Base-by-base conservation (phyloP, 1,139 yeast species). In the Pichia sp. region DNA sequence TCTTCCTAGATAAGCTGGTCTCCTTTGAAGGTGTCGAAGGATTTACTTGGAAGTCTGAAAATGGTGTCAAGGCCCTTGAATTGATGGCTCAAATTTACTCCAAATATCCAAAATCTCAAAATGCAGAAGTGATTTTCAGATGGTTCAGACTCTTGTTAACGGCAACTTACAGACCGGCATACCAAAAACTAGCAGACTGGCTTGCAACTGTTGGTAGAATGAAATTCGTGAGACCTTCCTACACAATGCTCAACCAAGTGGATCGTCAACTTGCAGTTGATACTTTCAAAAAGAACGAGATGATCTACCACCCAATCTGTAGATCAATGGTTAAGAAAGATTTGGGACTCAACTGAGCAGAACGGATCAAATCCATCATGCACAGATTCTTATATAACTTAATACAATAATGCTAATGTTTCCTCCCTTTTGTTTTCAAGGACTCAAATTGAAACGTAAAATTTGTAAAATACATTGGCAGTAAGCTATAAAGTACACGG, bases 191-290 rank as follows among this genome's bases (percentile, higher is more conserved):
- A 33, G 87, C 93, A 7, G 72, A 74, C 37, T 87, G 95, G 94
- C 66, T 87, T 39, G 94, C 93, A 8, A 78, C 91, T 3, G 93
- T 86, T 20, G 96, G 96, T 17, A 74, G 96, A 66, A 87, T 87
- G 96, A 87, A 87, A 66, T 87, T 78, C 56, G 95, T 85, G 27
- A 73, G 96, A 58, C 95, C 96, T 19, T 87, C 94, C 2, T 86
- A 74, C 62, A 69, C 74, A 27, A 62, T 77, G 44, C 65, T 87
- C 43, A 70, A 76, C 54, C 54, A 63, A 17, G 88, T 80, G 19
- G 83, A 84, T 55, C 74, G 72, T 34, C 62, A 68, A 11, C 63
- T 78, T 48, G 96, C 96, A 0, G 52, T 79, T 17, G 56, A 56
- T 4, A 83, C 86, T 15, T 87, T 83, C 62, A 63, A 62, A 30